Conservation (phyloP, 257 asterid species). For the Buddleja alternifolia region DNA sequence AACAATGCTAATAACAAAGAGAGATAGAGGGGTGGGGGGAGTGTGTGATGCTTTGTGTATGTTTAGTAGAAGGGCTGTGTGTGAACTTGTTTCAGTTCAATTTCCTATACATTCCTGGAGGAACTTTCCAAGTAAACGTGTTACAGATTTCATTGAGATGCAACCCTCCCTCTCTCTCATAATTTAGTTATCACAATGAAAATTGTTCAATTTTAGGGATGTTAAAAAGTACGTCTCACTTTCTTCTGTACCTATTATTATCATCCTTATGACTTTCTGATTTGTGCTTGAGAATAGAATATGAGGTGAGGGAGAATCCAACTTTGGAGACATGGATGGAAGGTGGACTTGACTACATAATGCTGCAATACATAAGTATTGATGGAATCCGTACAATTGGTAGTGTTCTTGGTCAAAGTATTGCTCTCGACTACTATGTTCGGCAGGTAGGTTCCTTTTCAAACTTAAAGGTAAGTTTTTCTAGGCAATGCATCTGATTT, state of each 20-base stretch:
- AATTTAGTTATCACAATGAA: no score
- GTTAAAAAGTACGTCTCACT: background rate
- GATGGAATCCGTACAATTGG: conserved; percentile 97
- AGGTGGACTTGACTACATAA: conserved; percentile 94
- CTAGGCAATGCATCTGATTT: conserved; percentile 8
- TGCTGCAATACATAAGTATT: conserved; percentile 72
- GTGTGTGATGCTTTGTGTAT: no score
- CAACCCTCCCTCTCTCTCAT: background rate
- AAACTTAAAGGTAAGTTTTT: background rate
- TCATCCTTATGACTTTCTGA: conserved; percentile 28
- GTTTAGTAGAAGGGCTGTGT: no score
- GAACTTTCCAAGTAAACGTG: background rate
- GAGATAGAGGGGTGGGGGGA: no score
- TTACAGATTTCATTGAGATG: background rate
- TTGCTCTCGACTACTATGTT: conserved; percentile 98
- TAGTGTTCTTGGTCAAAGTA: conserved; percentile 98
- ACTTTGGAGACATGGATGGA: conserved; percentile 86
- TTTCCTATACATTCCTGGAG: no score
- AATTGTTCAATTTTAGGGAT: no score
- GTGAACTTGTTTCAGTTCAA: no score
- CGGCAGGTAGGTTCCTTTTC: conserved; percentile 69
- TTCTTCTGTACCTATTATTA: background rate
- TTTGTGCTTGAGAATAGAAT: conserved; percentile 53
- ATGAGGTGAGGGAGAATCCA: conserved; percentile 87
- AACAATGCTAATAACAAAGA: no score